phyloP scores from a whole-genome alignment of 2,329 filamentous ascomycete genomes.

The Apiospora kogelbergensis region DNA sequence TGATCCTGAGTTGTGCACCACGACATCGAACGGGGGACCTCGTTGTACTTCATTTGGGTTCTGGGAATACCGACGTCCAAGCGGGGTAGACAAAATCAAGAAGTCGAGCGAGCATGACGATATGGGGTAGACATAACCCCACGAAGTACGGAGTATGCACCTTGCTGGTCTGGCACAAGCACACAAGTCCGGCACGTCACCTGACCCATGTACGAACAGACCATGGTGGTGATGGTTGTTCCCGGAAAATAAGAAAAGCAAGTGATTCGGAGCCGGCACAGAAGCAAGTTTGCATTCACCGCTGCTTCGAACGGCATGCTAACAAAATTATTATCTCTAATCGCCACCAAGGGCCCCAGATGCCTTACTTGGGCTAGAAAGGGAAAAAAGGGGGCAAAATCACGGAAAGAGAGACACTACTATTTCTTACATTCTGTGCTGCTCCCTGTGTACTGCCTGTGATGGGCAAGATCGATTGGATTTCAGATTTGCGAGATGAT shows the following conservation, averaged over 20 bases:
- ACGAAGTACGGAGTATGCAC: no score
- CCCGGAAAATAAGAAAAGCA: neutral
- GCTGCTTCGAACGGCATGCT: neutral
- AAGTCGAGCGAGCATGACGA: neutral
- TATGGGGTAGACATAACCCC: neutral
- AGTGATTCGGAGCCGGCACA: neutral
- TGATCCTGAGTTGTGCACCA: neutral
- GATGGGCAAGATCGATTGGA: neutral
- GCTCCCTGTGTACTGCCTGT: neutral
- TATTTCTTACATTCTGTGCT: neutral
- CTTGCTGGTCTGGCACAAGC: neutral
- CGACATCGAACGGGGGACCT: no score
- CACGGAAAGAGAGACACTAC: neutral
- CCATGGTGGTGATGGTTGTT: neutral
- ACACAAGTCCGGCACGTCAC: neutral
- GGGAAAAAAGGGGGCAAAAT: neutral
- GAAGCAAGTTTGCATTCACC: neutral
- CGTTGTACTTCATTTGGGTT: neutral
- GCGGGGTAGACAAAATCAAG: neutral
- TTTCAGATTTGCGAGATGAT: neutral
- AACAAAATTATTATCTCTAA: neutral
- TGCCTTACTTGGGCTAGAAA: neutral
- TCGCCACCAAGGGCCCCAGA: neutral
- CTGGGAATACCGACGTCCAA: neutral
- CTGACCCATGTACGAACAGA: neutral